phyloP scores from a whole-genome alignment of 495 filamentous ascomycete genomes.

The Chaetomidium leptoderma region DNA sequence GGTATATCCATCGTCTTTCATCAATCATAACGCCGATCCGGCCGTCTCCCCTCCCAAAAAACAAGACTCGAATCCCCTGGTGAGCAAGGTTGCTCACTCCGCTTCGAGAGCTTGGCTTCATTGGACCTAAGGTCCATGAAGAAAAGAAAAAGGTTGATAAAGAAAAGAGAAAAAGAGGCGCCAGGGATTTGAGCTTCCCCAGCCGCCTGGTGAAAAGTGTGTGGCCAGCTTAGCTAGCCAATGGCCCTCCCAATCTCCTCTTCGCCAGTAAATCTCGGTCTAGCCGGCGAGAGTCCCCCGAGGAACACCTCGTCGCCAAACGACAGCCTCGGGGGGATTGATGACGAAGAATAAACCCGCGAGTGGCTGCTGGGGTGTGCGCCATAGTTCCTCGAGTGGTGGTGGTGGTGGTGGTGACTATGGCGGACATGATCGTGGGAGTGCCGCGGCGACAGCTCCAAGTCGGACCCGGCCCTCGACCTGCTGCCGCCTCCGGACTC shows the following conservation, averaged over 20 bases:
- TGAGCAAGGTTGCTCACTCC: not conserved
- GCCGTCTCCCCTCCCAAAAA: not conserved
- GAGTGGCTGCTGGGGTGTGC: constrained; percentile 18
- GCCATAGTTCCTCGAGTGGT: constrained; percentile 9
- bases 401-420: not conserved
- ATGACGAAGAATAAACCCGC: constrained; percentile 41
- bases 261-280: constrained; percentile 32
- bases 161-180: not conserved
- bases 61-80: not conserved
- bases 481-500: not conserved
- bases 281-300: constrained; percentile 37
- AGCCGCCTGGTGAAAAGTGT: too few species aligned
- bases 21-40: constrained; percentile 10
- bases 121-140: not conserved
- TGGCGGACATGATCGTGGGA: constrained; percentile 25
- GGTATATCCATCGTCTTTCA: constrained; percentile 31
- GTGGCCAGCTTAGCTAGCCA: too few species aligned
- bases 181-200: not conserved
- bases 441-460: constrained; percentile 25
- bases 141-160: constrained; percentile 2
- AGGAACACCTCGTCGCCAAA: constrained; percentile 37
- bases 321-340: constrained; percentile 38
- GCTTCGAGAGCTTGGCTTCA: not conserved
- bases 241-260: constrained; percentile 44
- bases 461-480: constrained; percentile 17